A percentile compares a stretch with the other conserved stretches of the same genome.
Conservation (phyloP, 495 filamentous ascomycete species). For the Daldinia concentrica region DNA sequence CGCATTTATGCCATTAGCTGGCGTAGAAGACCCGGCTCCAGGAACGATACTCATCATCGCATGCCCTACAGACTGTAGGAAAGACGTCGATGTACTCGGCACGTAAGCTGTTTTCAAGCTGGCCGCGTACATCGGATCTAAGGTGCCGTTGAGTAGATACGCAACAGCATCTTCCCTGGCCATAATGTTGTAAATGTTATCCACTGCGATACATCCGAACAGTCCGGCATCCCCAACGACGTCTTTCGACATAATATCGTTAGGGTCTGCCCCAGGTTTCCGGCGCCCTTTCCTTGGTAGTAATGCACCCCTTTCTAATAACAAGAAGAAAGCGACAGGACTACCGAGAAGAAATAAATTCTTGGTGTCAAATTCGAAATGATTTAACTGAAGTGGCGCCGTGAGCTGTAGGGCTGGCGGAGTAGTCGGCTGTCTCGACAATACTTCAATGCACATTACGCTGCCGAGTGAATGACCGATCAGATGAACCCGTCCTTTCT, state of each 20-base stretch:
- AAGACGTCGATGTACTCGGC: conserved; percentile 73
- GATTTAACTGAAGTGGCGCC: conserved; percentile 57
- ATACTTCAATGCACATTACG: conserved; percentile 90
- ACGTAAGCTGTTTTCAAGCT: conserved; percentile 80
- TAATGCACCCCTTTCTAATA: conserved; percentile 84
- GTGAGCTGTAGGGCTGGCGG: conserved; percentile 64
- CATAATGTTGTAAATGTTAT: conserved; percentile 97
- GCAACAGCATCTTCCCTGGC: conserved; percentile 75
- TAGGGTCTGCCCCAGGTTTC: conserved; percentile 74
- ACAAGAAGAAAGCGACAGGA: conserved; percentile 89
- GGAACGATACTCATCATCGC: conserved; percentile 65
- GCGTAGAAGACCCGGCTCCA: conserved; percentile 35
- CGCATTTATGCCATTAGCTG: conserved; percentile 21
- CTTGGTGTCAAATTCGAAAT: conserved; percentile 90
- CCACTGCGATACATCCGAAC: conserved; percentile 91
- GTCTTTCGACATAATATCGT: conserved; percentile 67
- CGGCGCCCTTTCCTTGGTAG: conserved; percentile 77
- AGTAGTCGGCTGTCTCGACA: conserved; percentile 83
- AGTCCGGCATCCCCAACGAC: conserved; percentile 78
- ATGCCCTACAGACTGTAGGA: conserved; percentile 71
- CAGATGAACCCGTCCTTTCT: conserved; percentile 85
- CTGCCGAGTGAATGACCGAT: conserved; percentile 94
- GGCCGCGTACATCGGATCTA: conserved; percentile 81
- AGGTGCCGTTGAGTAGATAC: conserved; percentile 88
- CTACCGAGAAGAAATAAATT: conserved; percentile 93